Evolutionary conservation across 805 yeast genomes (phyloP).

Genomic region (Lipomyces yamanashiensis): DNA sequence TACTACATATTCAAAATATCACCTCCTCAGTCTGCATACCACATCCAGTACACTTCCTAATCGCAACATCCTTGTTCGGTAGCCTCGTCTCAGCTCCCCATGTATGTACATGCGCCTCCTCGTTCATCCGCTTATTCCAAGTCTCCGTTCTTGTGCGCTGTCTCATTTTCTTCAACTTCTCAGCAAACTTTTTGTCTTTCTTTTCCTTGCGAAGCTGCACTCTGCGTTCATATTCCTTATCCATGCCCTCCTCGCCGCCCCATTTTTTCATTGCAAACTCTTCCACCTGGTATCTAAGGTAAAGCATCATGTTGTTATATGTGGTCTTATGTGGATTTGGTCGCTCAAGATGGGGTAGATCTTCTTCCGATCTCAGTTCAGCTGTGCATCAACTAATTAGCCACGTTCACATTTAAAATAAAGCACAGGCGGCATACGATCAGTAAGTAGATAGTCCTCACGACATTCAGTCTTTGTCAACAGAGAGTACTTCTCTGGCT

Average conservation of each 20-base stretch:
- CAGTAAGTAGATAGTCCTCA: slow-evolving; percentile 90
- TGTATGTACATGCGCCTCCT: slow-evolving; percentile 70
- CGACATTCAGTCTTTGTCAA: slow-evolving; percentile 94
- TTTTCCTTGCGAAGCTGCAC: slow-evolving; percentile 73
- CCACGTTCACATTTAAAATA: background rate
- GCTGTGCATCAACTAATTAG: slow-evolving; percentile 44
- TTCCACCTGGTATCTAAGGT: slow-evolving; percentile 89
- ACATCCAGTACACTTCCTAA: slow-evolving; percentile 73
- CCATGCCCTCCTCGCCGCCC: slow-evolving; percentile 89
- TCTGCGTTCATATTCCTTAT: slow-evolving; percentile 87
- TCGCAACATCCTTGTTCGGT: slow-evolving; percentile 53
- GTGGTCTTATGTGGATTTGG: slow-evolving; percentile 93
- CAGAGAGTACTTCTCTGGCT: slow-evolving; percentile 86
- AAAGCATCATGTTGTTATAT: slow-evolving; percentile 90
- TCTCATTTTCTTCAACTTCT: slow-evolving; percentile 84
- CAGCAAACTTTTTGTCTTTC: slow-evolving; percentile 76
- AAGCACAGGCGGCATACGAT: slow-evolving; percentile 47
- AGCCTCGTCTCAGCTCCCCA: slow-evolving; percentile 57
- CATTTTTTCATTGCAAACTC: slow-evolving; percentile 90
- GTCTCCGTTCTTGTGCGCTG: slow-evolving; percentile 92
- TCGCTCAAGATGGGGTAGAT: slow-evolving; percentile 79
- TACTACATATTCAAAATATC: slow-evolving; percentile 47
- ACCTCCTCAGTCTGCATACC: slow-evolving; percentile 85
- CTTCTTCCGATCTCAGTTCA: slow-evolving; percentile 70
- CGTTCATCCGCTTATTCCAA: slow-evolving; percentile 64